These are phyloP conservation scores for Aspergillus fumigatus DNA, from an alignment of 2,329 filamentous ascomycete genomes.

Conservation along the genomic window DNA sequence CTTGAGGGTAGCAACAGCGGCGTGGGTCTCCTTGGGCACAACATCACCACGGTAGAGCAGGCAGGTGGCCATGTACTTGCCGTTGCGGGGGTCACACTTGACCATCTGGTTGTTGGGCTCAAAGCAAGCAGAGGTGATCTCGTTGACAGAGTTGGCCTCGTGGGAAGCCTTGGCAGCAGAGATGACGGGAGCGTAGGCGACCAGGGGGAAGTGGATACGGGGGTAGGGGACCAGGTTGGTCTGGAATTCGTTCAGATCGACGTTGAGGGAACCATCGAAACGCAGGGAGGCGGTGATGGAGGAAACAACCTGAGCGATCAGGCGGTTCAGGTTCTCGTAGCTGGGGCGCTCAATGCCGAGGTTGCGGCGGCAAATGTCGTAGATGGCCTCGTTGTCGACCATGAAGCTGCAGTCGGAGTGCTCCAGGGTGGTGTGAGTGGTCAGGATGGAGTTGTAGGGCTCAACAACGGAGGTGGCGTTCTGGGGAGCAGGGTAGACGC, in stretches of 20 bases:
- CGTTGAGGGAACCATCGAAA: constrained; percentile 97
- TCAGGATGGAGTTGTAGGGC: constrained; percentile 99
- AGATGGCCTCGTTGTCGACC: constrained; percentile 99
- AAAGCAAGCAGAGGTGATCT: constrained; percentile 99
- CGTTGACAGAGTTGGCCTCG: constrained; percentile 95
- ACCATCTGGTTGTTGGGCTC: constrained; percentile 99
- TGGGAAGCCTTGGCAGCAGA: constrained; percentile 93
- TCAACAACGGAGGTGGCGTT: constrained; percentile 96
- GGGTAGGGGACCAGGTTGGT: constrained; percentile 99
- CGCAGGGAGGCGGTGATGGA: constrained; percentile 98
- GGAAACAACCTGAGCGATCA: constrained; percentile 98
- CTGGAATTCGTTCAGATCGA: constrained; percentile 99
- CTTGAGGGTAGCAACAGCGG: constrained; percentile 91
- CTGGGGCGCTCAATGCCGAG: constrained; percentile 94
- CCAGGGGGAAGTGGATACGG: constrained; percentile 98
- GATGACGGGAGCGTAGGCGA: constrained; percentile 91
- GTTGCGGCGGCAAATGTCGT: constrained; percentile 98
- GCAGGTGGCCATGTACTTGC: constrained; percentile 99
- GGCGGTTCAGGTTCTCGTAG: constrained; percentile 97
- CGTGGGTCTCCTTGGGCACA: constrained; percentile 91
- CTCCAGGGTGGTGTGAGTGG: constrained; percentile 97
- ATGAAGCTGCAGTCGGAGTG: constrained; percentile 99
- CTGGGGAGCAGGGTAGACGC: constrained; percentile 96
- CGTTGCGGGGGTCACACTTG: constrained; percentile 96
- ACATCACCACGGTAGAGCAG: constrained; percentile 98